phyloP scores from a whole-genome alignment of 805 yeast species.

The Diddensiella caesifluorescens region DNA sequence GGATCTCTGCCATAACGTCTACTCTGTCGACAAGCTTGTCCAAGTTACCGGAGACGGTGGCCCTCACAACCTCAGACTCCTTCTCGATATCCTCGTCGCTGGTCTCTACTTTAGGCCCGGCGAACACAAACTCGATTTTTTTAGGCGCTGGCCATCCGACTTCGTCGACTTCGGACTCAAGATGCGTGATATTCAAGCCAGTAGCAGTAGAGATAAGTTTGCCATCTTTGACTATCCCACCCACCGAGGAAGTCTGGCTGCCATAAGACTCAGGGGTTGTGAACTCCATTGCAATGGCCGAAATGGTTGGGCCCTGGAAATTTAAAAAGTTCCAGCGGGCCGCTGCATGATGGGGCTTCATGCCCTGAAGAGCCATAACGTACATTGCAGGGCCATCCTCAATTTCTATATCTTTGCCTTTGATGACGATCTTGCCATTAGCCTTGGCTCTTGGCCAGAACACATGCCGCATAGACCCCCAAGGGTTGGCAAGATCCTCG shows the following conservation, averaged over 20 bases:
- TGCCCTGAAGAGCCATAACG: conserved; percentile 95
- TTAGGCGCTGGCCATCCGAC: conserved; percentile 92
- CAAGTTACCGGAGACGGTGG: conserved; percentile 56
- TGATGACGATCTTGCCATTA: conserved; percentile 55
- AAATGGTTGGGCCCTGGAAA: conserved; percentile 69
- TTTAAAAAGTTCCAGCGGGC: conserved; percentile 91
- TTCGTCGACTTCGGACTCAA: conserved; percentile 44
- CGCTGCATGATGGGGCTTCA: conserved; percentile 99
- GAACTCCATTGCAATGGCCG: conserved; percentile 90
- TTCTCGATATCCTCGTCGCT: conserved; percentile 39
- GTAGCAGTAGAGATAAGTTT: conserved; percentile 62
- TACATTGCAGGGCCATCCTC: conserved; percentile 56
- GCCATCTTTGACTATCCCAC: conserved; percentile 61
- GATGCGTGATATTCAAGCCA: conserved; percentile 59
- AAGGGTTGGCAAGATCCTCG: conserved; percentile 73
- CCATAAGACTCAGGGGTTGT: conserved; percentile 91
- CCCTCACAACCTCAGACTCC: conserved; percentile 34
- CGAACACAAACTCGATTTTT: conserved; percentile 53
- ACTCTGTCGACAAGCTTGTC: conserved; percentile 72
- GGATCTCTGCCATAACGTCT: conserved; percentile 97
- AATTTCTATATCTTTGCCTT: conserved; percentile 34
- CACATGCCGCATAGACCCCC: conserved; percentile 96
- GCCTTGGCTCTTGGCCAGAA: conserved; percentile 92
- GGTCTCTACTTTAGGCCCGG: conserved; percentile 44
- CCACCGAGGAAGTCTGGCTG: conserved; percentile 71